A percentile compares a stretch with the other conserved stretches of the same genome.
Evolutionary conservation across 148 eudicot genomes (phyloP).

Genomic region (Hydrangea macrophylla): DNA sequence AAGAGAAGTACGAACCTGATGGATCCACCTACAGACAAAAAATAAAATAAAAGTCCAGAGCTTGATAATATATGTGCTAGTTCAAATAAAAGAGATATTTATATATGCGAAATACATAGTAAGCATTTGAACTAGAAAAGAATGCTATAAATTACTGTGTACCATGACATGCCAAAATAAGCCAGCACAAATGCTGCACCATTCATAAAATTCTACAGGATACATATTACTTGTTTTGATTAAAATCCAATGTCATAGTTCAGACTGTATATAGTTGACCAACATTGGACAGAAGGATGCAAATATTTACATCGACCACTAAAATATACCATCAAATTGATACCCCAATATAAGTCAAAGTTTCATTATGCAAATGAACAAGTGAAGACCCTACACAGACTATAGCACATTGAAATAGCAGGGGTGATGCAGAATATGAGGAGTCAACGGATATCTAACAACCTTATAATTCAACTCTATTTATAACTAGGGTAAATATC

Average conservation of each 20-base stretch:
- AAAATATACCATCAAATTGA: not conserved
- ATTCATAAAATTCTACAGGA: no score
- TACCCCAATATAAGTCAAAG: not conserved
- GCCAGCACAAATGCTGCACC: not conserved
- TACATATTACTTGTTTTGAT: not conserved
- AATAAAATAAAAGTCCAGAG: not conserved
- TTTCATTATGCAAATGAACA: not conserved
- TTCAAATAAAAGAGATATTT: no score
- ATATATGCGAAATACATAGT: no score
- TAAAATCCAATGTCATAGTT: not conserved
- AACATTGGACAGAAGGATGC: no score
- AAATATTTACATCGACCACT: not conserved
- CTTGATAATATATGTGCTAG: no score
- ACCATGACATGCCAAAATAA: not conserved
- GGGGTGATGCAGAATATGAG: not conserved
- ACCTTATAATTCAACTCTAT: not conserved
- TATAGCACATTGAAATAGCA: constrained; percentile 2
- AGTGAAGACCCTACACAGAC: constrained; percentile 2
- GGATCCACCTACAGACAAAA: constrained; percentile 73
- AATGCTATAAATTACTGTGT: not conserved
- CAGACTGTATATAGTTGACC: not conserved
- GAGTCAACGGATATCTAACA: not conserved
- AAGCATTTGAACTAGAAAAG: not conserved
- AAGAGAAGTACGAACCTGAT: constrained; percentile 98
- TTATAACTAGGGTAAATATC: no score